phyloP scores from a whole-genome alignment of 768 basidiomycete species.

The Gymnopilus dilepis region DNA sequence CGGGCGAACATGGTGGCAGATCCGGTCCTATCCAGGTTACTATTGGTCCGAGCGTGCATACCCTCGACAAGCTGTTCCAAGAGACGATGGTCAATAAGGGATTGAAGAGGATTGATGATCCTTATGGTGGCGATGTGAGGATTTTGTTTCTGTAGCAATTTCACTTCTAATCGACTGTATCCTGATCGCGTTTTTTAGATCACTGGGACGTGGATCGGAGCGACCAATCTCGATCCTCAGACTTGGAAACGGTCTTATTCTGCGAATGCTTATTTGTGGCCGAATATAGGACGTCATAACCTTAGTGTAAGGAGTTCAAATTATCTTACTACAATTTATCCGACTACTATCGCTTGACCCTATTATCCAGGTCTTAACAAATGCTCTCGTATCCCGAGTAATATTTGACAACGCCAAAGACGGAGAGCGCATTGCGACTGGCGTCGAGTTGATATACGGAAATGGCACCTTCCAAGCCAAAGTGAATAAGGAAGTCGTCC shows the following conservation, averaged over 20 bases:
- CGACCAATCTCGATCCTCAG: slow-evolving; percentile 55
- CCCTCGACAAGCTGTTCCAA: slow-evolving; percentile 30
- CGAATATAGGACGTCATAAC: slow-evolving; percentile 58
- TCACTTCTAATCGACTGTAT: no score
- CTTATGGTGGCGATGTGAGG: slow-evolving; percentile 35
- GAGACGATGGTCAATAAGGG: slow-evolving; percentile 32
- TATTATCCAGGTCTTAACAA: slow-evolving; percentile 27
- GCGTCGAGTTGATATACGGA: slow-evolving; percentile 45
- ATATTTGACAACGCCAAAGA: not conserved
- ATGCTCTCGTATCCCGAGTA: slow-evolving; percentile 20
- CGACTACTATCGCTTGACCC: not conserved
- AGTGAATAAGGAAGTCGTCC: slow-evolving; percentile 7
- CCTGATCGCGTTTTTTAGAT: slow-evolving; percentile 31
- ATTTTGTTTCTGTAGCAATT: not conserved
- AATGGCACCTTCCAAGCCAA: not conserved
- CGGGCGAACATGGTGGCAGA: slow-evolving; percentile 27
- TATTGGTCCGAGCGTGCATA: slow-evolving; percentile 29
- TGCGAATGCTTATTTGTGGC: slow-evolving; percentile 30
- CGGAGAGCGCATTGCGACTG: slow-evolving; percentile 14
- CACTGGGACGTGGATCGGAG: slow-evolving; percentile 36
- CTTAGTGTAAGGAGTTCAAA: slow-evolving; percentile 43
- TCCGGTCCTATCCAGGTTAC: slow-evolving; percentile 36
- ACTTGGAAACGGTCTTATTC: slow-evolving; percentile 15
- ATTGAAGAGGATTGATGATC: slow-evolving; percentile 29
- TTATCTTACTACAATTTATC: not conserved